Conservation (phyloP, 2,329 filamentous ascomycete genomes). For the Byssochlamys sp. region DNA sequence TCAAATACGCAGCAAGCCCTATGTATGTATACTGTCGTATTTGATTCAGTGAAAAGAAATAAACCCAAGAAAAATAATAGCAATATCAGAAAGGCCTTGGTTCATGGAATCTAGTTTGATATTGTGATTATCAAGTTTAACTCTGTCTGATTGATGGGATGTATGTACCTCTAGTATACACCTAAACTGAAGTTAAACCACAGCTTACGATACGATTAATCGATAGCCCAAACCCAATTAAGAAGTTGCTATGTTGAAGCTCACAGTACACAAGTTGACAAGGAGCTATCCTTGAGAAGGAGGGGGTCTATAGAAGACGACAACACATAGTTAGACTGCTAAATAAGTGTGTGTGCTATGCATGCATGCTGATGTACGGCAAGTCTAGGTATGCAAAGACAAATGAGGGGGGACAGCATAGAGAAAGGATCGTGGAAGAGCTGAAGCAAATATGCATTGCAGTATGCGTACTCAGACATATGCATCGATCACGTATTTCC, state of each 20-base stretch:
- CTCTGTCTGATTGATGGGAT: too few species aligned
- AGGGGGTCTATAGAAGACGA: neutral
- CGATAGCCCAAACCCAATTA: neutral
- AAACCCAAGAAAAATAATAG: too few species aligned
- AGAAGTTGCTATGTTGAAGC: neutral
- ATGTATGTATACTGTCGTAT: too few species aligned
- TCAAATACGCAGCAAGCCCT: too few species aligned
- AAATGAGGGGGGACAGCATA: neutral
- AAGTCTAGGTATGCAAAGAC: neutral
- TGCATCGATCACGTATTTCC: neutral
- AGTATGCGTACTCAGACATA: neutral
- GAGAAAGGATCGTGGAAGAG: neutral
- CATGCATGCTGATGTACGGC: neutral
- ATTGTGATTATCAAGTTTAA: too few species aligned
- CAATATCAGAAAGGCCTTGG: too few species aligned
- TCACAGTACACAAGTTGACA: neutral
- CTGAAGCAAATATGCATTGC: neutral
- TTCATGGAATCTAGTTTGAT: too few species aligned
- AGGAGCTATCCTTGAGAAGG: neutral
- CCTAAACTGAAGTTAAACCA: too few species aligned
- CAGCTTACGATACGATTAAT: neutral
- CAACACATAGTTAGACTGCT: neutral
- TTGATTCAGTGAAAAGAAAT: too few species aligned
- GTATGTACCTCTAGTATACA: too few species aligned
- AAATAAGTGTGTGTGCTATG: neutral